Evolutionary conservation across 768 basidiomycete genomes (phyloP), one percentile per base, ranked within the genome.

Genomic region (Lentinula sp.): DNA sequence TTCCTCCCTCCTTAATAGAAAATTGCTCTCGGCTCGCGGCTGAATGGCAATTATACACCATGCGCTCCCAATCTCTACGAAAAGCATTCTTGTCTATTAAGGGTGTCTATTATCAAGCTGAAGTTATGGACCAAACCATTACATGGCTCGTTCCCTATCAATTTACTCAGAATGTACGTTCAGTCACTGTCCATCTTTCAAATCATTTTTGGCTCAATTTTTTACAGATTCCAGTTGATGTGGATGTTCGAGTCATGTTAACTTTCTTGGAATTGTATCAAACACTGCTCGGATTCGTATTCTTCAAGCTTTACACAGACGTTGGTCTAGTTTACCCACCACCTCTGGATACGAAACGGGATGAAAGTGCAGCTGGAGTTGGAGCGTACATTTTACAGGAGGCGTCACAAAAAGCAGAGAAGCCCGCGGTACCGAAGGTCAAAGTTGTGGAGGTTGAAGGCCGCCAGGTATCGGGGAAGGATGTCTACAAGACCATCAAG

Each of bases 291-390:
- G 93, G 93, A 5, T 99, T 99, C 70, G 89, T 94, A 21, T 86
- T 97, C 70, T 99, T 94, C 84, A 97, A 96, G 76, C 84, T 99
- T n/a, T 99, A 94, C 76, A 88, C 91, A n/a, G 95, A 98, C 69
- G 82, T 82, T 40, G 91, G 91, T 64, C 80, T 98, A 52, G 85
- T 93, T 31, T 99, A 99, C 70, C 97, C 97, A n/a, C 96, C 97
- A 0, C 90, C 93, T 11, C 70, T 97, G 62, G 95, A 99, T 70
- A 67, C 73, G 35, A 82, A 80, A 65, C 91, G 91, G 68, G 92
- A 96, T 67, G 95, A 95, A 68, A 79, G 77, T 54, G 90, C 82
- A 13, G 95, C 94, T 16, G 93, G 94, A 6, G 83, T 98, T 40
- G 93, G 91, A 51, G 95, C 96, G 3, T 90, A 95, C 72, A 83